Base-by-base conservation (phyloP, 805 yeast genomes). In the Kuraishia piskuri region DNA sequence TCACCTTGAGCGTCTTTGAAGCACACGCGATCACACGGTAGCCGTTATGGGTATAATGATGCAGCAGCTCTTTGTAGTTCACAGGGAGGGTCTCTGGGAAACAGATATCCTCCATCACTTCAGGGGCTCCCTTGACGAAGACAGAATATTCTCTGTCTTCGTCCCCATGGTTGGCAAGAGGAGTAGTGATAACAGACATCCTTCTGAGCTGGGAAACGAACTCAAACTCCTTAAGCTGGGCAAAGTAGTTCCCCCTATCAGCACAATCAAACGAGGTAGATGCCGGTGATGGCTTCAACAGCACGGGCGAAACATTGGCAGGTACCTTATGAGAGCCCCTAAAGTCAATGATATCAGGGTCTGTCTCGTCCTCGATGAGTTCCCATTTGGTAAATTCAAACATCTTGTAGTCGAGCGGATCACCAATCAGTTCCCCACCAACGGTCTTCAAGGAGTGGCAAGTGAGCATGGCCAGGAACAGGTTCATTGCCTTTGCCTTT, bases 81-180 rank as follows among this genome's bases (percentile, higher is more conserved):
- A 67, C 63, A 0, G 99, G 99, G 50, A 94, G 68, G 0, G 90
- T 72, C 20, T 77, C 80, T 1, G 85, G 81, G 17, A 73, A 70
- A 69, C 99, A 94, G 26, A 94, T 81, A 19, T 82, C 84, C 26
- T 78, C 73, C 77, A 94, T 88, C 10, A 91, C 88, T 65, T 94
- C 99, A 0, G 99, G 99, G 0, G 99, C 99, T 50, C 99, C 99
- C 64, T 94, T 94, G 12, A 94, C 90, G 64, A 80, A 85, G 0
- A 83, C 80, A 7, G 53, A 45, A 3, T 55, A 49, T 17, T 62
- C 59, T 21, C 72, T 73, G 23, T 25, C 24, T 14, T 25, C 20
- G 14, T 19, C 25, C 3, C 17, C 47, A 26, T 66, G 61, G 17
- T 31, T 31, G 40, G 40, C 9, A 45, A 68, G 69, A 1, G 75